These are phyloP conservation scores for Yamadazyma conglobata DNA, from an alignment of 1,139 yeast species.

Conservation along the genomic window DNA sequence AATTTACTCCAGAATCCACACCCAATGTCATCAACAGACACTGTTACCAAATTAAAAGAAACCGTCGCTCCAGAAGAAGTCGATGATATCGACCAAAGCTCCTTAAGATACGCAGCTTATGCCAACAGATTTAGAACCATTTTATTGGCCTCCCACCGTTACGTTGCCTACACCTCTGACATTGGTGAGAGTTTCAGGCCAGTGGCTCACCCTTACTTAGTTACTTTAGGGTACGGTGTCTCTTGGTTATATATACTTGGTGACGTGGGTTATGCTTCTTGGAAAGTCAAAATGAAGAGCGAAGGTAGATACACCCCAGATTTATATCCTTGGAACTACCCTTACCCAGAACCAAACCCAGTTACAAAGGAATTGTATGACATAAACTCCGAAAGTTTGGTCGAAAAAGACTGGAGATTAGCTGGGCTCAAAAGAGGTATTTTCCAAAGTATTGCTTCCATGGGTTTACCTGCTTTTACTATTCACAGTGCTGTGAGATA, in stretches of 20 bases:
- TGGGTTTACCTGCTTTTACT: slow-evolving; percentile 86
- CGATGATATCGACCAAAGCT: slow-evolving; percentile 14
- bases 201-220: slow-evolving; percentile 68
- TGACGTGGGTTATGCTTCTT: slow-evolving; percentile 73
- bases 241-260: slow-evolving; percentile 78
- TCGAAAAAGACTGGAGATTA: slow-evolving; percentile 61
- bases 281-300: slow-evolving; percentile 68
- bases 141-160: slow-evolving; percentile 71
- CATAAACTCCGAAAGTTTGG: slow-evolving; percentile 22
- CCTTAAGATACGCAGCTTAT: slow-evolving; percentile 76
- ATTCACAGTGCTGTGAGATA: slow-evolving; percentile 77
- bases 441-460: slow-evolving; percentile 78
- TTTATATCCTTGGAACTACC: slow-evolving; percentile 64
- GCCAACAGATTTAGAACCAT: slow-evolving; percentile 72
- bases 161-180: slow-evolving; percentile 84
- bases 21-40: background rate
- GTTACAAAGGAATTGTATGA: slow-evolving; percentile 35
- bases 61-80: slow-evolving; percentile 18
- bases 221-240: slow-evolving; percentile 64
- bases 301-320: slow-evolving; percentile 66
- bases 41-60: slow-evolving; percentile 5
- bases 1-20: too few species aligned
- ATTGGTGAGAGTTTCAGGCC: slow-evolving; percentile 90
- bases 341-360: slow-evolving; percentile 42
- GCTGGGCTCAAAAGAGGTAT: slow-evolving; percentile 67